These are phyloP conservation scores for Aphanomyces euteiches DNA, from an alignment of 352 stramenopile genomes.

Conservation along the genomic window DNA sequence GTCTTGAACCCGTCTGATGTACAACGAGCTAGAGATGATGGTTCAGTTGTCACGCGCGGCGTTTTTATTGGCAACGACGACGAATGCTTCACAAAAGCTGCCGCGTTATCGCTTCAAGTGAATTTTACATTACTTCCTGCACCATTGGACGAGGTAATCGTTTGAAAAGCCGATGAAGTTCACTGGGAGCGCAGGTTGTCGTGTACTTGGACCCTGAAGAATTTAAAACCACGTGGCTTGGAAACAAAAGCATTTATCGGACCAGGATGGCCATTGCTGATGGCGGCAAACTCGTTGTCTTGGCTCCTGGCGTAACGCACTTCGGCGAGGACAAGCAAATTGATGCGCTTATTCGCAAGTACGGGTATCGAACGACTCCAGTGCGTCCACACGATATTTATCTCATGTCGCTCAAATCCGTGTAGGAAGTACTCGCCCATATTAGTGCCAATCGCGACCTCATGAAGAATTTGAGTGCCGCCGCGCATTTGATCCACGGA, in stretches of 20 bases:
- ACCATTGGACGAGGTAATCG: conserved; percentile 73
- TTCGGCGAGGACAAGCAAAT: conserved; percentile 95
- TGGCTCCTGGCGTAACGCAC: conserved; percentile 90
- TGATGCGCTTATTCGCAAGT: conserved; percentile 94
- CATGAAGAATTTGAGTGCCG: conserved; percentile 93
- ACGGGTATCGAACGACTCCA: conserved; percentile 94
- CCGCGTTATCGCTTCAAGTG: conserved; percentile 91
- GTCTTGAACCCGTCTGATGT: conserved; percentile 24
- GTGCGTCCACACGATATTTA: conserved; percentile 38
- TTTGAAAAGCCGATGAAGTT: too few relatives aligned
- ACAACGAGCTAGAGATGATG: conserved; percentile 38
- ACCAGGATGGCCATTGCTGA: conserved; percentile 97
- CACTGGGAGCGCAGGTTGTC: conserved; percentile 59
- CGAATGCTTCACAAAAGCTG: conserved; percentile 93
- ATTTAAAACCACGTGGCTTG: conserved; percentile 98
- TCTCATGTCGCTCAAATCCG: neutral
- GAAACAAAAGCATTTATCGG: conserved; percentile 98
- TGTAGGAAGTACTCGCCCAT: conserved; percentile 86
- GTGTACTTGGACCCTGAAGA: conserved; percentile 95
- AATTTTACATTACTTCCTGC: conserved; percentile 95
- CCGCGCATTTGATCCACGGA: conserved; percentile 96
- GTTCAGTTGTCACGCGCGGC: conserved; percentile 77
- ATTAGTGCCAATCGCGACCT: conserved; percentile 91
- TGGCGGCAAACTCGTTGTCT: conserved; percentile 91
- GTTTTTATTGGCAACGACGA: conserved; percentile 96